A percentile compares a stretch with the other conserved stretches of the same genome.
Evolutionary conservation across 306 rosid genomes (phyloP).

Genomic region (Trifolium repens): DNA sequence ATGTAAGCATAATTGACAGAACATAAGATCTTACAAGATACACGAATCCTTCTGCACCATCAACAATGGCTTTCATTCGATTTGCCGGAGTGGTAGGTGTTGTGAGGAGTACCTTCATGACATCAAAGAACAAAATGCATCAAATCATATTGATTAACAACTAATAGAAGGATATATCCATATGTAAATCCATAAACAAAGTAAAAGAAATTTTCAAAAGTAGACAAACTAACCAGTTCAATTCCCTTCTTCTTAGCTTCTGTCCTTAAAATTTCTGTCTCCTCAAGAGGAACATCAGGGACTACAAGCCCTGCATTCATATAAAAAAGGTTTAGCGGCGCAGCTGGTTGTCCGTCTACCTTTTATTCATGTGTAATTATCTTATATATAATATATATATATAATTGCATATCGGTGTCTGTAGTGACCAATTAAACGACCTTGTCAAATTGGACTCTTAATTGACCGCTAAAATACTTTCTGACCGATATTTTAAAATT

Average conservation of each 20-base stretch:
- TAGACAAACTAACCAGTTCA: slow-evolving; percentile 67
- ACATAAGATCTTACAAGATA: slow-evolving; percentile 66
- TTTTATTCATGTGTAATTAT: too few species aligned
- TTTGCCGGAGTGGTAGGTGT: slow-evolving; percentile 86
- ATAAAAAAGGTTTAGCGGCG: not conserved
- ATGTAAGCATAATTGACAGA: slow-evolving; percentile 15
- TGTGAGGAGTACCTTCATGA: slow-evolving; percentile 80
- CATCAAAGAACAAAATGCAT: slow-evolving; percentile 31
- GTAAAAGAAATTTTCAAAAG: slow-evolving; percentile 21
- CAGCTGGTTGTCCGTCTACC: too few species aligned
- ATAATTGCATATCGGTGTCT: too few species aligned
- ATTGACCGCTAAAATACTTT: too few species aligned
- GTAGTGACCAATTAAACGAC: not conserved
- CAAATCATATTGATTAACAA: slow-evolving; percentile 27
- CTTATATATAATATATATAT: too few species aligned
- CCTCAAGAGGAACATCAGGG: slow-evolving; percentile 95
- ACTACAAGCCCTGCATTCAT: slow-evolving; percentile 80
- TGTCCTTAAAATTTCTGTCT: slow-evolving; percentile 64
- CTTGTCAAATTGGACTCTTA: not conserved
- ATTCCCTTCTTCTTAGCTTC: slow-evolving; percentile 79
- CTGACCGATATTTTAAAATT: not conserved
- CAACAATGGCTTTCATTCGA: slow-evolving; percentile 85
- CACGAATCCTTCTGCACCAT: slow-evolving; percentile 83
- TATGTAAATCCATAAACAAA: not conserved
- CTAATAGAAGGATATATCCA: not conserved